Conservation (phyloP, 2,329 filamentous ascomycete species). For the Dactylonectria estremocensis region DNA sequence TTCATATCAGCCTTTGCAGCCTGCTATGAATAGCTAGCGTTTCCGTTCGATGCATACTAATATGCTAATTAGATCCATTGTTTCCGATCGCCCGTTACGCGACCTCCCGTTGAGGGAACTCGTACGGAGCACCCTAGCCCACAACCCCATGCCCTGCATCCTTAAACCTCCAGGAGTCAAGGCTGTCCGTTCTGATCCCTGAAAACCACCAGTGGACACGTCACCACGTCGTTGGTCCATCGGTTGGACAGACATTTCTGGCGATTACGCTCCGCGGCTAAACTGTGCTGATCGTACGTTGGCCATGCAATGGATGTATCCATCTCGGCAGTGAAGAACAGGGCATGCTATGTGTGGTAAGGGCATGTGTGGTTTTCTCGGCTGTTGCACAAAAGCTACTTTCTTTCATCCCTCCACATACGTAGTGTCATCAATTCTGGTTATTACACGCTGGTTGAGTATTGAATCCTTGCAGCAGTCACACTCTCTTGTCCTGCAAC, state of each 20-base stretch:
- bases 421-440: no score
- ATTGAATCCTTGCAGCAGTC: no score
- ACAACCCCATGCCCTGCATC: background rate
- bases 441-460: no score
- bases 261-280: conserved; percentile 1
- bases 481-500: background rate
- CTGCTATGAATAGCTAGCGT: background rate
- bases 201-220: conserved; percentile 16
- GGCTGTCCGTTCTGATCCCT: background rate
- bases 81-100: background rate
- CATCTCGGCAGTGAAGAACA: background rate
- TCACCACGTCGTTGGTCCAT: conserved; percentile 24
- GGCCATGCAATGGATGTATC: background rate
- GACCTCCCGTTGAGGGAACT: background rate
- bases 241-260: background rate
- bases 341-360: background rate
- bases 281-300: conserved; percentile 15
- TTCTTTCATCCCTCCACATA: no score
- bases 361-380: no score
- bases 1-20: no score
- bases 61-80: background rate
- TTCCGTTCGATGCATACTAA: background rate
- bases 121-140: background rate
- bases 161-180: background rate
- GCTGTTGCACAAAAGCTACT: background rate